These are phyloP conservation scores for Pythium rishiriense DNA, from an alignment of 352 stramenopile genomes.

Conservation along the genomic window DNA sequence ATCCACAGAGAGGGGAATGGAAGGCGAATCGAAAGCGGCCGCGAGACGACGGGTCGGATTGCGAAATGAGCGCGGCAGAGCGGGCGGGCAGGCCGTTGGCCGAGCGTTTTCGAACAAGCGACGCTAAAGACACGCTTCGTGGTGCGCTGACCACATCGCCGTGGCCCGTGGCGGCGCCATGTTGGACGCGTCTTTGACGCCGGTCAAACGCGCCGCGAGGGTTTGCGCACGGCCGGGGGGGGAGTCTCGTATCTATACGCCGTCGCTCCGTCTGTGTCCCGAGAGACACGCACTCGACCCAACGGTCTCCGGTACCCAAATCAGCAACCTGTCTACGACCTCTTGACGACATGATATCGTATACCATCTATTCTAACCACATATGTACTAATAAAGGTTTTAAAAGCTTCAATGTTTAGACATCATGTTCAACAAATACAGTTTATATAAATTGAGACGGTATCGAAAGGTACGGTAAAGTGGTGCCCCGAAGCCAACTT, in stretches of 20 bases:
- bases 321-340: neutral
- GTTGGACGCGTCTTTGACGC: neutral
- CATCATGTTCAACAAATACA: no score
- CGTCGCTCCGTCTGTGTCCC: neutral
- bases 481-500: neutral
- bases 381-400: no score
- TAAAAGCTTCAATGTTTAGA: no score
- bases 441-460: no score
- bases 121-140: neutral
- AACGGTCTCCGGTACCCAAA: neutral
- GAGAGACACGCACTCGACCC: neutral
- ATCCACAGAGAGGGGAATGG: neutral
- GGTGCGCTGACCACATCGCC: no score
- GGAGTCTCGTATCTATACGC: neutral
- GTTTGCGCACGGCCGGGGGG: no score
- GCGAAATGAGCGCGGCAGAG: neutral
- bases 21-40: neutral
- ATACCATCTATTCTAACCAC: no score
- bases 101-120: no score
- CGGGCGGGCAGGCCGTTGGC: no score
- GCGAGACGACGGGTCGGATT: neutral
- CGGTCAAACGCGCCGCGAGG: neutral
- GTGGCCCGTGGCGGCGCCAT: neutral
- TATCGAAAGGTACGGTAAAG: no score
- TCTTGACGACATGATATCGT: neutral